Base-by-base conservation (phyloP, 768 basidiomycete species). In the Lentinus tigrinus region DNA sequence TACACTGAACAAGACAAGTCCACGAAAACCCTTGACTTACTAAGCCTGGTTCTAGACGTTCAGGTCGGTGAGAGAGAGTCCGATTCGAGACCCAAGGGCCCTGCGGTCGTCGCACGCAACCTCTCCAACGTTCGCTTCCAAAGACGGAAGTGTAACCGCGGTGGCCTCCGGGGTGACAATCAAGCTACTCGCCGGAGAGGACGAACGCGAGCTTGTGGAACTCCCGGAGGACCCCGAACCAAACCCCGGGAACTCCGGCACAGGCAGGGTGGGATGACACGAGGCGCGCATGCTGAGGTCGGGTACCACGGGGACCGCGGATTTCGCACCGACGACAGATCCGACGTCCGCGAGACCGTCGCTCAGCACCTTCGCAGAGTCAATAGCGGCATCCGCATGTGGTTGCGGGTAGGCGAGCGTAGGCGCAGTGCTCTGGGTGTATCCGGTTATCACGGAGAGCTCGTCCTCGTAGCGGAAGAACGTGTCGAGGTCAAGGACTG, bases 391-490 rank as follows among this genome's bases (percentile, higher is more conserved):
- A 9, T 23, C 21, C 6, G 43, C 21, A 24, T 23, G n/a, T 4
- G 43, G 5, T 23, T 24, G 19, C 13, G 43, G 21, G 13, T 5
- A 23, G 6, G 10, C 43, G 3, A 46, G 21, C 9, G 43, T 46
- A 13, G 43, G 23, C 21, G 43, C 43, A 4, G 9, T 23, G 21
- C 14, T 23, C 43, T 46, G 7, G 6, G 43, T 23, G 23, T 49
- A 49, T 27, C 28, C 47, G 16, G n/a, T 13, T 13, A 49, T 21
- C n/a, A 49, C 28, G 47, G 42, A 36, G 37, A 54, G 34, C 26
- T 60, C 58, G 24, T 54, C 58, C 27, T 54, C 47, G 47, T 24
- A 56, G 56, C 63, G 59, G 63, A 61, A 69, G 61, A 69, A 68
- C 40, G 67, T 65, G 40, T 61, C 54, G 39, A 68, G 42, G 44